Base-by-base conservation (phyloP, 345 rosid genomes). In the Mallotus nudiflorus region DNA sequence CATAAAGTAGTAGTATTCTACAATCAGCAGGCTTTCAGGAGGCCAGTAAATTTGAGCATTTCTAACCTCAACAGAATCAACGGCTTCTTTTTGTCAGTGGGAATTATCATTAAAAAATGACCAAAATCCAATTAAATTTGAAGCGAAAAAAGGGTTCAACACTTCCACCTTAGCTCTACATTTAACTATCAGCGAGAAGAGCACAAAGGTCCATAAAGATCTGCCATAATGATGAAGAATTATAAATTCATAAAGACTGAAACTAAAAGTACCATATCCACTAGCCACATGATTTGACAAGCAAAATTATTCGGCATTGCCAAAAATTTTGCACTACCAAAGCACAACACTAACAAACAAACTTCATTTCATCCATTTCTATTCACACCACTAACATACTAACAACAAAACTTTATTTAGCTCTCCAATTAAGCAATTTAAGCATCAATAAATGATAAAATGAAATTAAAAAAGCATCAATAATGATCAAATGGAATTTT, bases 361-460 rank as follows among this genome's bases (percentile, higher is more conserved):
- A 50, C 6, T 25, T 22, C 62, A 76, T 50, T 33, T 13, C n/a
- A n/a, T n/a, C n/a, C n/a, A n/a, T n/a, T n/a, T n/a, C n/a, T n/a
- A n/a, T n/a, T n/a, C n/a, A n/a, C 62, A 42, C 44, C 69, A 61
- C 33, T 13, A 68, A 39, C 14, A 65, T 59, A 35, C 55, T 20
- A n/a, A 49, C 20, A 46, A 46, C 37, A 53, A 29, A n/a, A 50
- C 6, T 25, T 22, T 62, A 76, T 50, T 33, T 13, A 61, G n/a
- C n/a, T n/a, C n/a, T n/a, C n/a, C n/a, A 66, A 65, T 33, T 61
- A 13, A 24, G n/a, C n/a, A 72, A n/a, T n/a, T n/a, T n/a, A n/a
- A n/a, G n/a, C 14, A 52, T 11, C 50, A n/a, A 46, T 9, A n/a
- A 33, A 33, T 6, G 20, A 63, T 54, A 29, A 64, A 29, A 64